Evolutionary conservation across 1,284 basidiomycete species (phyloP), one percentile per base, ranked within the genome.

Genomic region (Phlebopus sp.): DNA sequence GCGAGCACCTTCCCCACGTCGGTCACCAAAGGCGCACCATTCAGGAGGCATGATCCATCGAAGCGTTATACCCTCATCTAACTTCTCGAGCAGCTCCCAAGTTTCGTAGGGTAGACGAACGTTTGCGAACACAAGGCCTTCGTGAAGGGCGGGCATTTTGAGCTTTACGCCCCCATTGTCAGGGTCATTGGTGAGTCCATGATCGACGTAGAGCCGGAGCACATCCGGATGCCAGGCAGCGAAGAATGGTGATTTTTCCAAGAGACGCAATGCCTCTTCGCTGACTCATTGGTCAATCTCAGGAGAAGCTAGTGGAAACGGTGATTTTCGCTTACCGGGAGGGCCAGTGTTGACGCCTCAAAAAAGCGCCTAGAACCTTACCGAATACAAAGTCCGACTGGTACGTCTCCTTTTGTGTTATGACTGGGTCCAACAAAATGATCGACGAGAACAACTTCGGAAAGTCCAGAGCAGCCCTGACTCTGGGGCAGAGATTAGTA

Each of bases 391-490:
- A n/a, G 2, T 37, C 54, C 5, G 39, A 52, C 15, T 18, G 39
- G 46, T 39, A 49, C 13, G 35, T 51, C 23, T 34, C 50, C 32
- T 60, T 67, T 58, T 59, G 67, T 39, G 72, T 54, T 31, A 92
- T 78, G 46, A 90, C 77, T 0, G 95, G 92, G 62, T 97, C 94
- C 21, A 95, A 69, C 9, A 95, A 75, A 38, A 92, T 72, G 29
- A 96, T 68, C 0, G 79, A 78, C 14, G 82, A 74, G 68, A 94
- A 92, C 8, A 95, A 69, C 1, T 71, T 69, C 0, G 92, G 90
- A 45, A 74, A 68, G 10, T 77, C 73, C 14, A 83, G 56, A 1
- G 86, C 83, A 1, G 82, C 84, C 19, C 85, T 75, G 5, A 73
- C 62, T 35, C 83, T 85, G 57, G 2, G 31, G 29, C 14, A 29